Base-by-base conservation (phyloP, 495 filamentous ascomycete genomes). In the Xylaria sp. region DNA sequence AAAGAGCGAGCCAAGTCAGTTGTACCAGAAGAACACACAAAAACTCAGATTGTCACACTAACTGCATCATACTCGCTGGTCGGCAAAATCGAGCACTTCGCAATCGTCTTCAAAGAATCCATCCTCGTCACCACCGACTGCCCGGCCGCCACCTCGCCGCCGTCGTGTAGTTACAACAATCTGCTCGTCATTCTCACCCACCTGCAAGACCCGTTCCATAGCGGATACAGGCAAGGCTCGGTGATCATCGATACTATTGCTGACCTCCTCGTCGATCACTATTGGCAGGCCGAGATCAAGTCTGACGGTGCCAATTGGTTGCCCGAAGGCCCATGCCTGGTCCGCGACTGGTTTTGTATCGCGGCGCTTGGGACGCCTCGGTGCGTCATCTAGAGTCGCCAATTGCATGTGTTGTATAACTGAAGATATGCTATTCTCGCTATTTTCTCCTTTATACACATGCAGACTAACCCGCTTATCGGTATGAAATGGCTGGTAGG, bases 61-160 rank as follows among this genome's bases (percentile, higher is more conserved):
- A 57, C 24, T 21, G 61, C 15, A 29, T 89, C 83, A 95, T 44
- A 95, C 93, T 75, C 93, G 85, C 77, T 97, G 92, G 74, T 91
- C 90, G 15, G 93, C 93, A 88, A 94, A 97, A 82, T 97, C 94
- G 73, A 97, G 84, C 68, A 97, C 92, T 76, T 97, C 94, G 76
- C 92, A 95, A 78, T 96, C 94, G 76, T 97, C 93, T 79, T 97
- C 94, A 75, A 97, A 97, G 80, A 97, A 96, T 4, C 93, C 94
- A 46, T 95, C 92, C 41, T 90, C 92, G 19, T 89, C 88, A 31
- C 85, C 86, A 48, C 82, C 75, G 55, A 75, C 71, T 71, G 81
- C 66, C 61, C 81, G 77, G 77, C 78, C 80, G 75, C 77, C 82
- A 76, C 85, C 90, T 82, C 87, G 92, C 81, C 82, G 83, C n/a